phyloP scores from a whole-genome alignment of 768 basidiomycete genomes.

The Fibroporia radiculosa region DNA sequence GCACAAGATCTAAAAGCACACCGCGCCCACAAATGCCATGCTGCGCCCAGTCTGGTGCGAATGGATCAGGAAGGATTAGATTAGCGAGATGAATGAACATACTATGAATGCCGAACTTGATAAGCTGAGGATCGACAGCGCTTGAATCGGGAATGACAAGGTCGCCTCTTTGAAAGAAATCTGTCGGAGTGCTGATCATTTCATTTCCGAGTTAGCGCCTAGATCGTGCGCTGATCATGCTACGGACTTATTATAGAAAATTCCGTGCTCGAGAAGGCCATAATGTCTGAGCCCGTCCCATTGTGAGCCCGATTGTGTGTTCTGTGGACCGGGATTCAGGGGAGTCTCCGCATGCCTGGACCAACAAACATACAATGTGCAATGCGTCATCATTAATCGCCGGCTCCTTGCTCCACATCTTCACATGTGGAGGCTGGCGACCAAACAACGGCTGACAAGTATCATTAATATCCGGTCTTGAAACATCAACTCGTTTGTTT shows the following conservation, averaged over 20 bases:
- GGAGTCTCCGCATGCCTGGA: not conserved
- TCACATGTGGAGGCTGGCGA: slow-evolving; percentile 45
- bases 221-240: not conserved
- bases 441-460: slow-evolving; percentile 43
- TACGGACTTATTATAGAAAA: slow-evolving; percentile 57
- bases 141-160: slow-evolving; percentile 41
- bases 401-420: slow-evolving; percentile 27
- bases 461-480: not conserved
- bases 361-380: slow-evolving; percentile 13
- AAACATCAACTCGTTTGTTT: not conserved
- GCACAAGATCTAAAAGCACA: slow-evolving; percentile 57
- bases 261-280: slow-evolving; percentile 41
- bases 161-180: slow-evolving; percentile 36
- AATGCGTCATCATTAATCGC: slow-evolving; percentile 20
- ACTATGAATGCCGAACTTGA: slow-evolving; percentile 65
- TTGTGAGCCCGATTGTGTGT: slow-evolving; percentile 64
- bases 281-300: slow-evolving; percentile 64
- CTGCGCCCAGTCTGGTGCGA: slow-evolving; percentile 53
- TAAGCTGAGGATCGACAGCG: slow-evolving; percentile 35
- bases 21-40: slow-evolving; percentile 67
- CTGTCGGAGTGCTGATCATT: slow-evolving; percentile 32
- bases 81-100: slow-evolving; percentile 17
- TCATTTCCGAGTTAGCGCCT: not conserved
- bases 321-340: slow-evolving; percentile 29
- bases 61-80: not conserved